These are phyloP conservation scores for Globisporangium echinulatum DNA, from an alignment of 352 stramenopile genomes.

Conservation along the genomic window DNA sequence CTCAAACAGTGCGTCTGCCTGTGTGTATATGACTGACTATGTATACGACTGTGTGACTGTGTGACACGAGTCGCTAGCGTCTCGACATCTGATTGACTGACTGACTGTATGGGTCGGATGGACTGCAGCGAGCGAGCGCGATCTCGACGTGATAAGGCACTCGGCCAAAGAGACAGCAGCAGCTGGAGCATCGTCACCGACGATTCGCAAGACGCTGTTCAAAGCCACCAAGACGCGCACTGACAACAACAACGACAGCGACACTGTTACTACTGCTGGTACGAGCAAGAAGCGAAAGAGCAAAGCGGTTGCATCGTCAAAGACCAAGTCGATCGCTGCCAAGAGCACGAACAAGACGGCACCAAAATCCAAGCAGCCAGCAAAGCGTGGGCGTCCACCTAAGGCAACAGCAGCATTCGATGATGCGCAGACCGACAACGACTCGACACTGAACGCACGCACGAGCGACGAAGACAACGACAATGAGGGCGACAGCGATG, in stretches of 20 bases:
- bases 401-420: background rate
- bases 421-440: constrained; percentile 43
- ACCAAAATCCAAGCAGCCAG: constrained; percentile 8
- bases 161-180: constrained; percentile 38
- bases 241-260: background rate
- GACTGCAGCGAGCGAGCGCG: constrained; percentile 47
- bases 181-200: constrained; percentile 5
- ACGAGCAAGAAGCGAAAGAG: too few relatives aligned
- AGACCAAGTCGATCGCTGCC: too few relatives aligned
- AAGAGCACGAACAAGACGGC: background rate
- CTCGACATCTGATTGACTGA: background rate
- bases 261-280: background rate
- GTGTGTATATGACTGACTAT: background rate
- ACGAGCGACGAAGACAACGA: constrained; percentile 39
- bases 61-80: background rate
- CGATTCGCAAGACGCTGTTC: constrained; percentile 25
- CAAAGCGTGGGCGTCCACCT: constrained; percentile 4
- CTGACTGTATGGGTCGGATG: too few relatives aligned
- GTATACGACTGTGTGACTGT: background rate
- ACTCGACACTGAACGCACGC: constrained; percentile 46
- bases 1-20: constrained; percentile 39
- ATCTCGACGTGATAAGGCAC: constrained; percentile 38
- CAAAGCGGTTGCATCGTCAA: too few relatives aligned
- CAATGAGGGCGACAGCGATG: background rate
- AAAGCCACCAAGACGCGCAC: constrained; percentile 12